These are phyloP conservation scores for Trichophyton rubrum DNA, from an alignment of 2,329 filamentous ascomycete genomes.

Conservation along the genomic window DNA sequence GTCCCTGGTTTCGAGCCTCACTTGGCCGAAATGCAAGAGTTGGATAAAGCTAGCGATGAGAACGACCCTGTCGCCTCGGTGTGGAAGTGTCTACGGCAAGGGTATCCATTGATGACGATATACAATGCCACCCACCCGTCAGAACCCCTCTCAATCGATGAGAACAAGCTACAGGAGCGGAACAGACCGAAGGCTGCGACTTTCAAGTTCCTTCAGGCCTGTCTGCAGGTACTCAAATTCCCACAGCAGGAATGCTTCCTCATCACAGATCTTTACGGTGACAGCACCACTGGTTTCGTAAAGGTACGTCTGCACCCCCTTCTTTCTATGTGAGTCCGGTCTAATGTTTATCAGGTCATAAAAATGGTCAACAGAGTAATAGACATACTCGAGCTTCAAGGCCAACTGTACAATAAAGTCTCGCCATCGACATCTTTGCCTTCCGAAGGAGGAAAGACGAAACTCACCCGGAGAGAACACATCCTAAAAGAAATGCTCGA, in stretches of 20 bases:
- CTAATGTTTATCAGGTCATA: constrained; percentile 48
- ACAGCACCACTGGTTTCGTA: constrained; percentile 93
- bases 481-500: constrained; percentile 85
- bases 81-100: constrained; percentile 75
- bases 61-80: constrained; percentile 79
- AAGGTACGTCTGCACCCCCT: constrained; percentile 47
- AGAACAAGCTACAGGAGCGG: constrained; percentile 49
- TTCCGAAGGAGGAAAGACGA: constrained; percentile 35
- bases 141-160: constrained; percentile 55
- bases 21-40: constrained; percentile 58
- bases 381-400: constrained; percentile 68
- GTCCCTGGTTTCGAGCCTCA: constrained; percentile 73
- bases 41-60: constrained; percentile 48
- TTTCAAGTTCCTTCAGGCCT: constrained; percentile 86
- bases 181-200: constrained; percentile 78
- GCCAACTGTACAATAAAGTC: constrained; percentile 56
- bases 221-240: constrained; percentile 68
- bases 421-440: constrained; percentile 41
- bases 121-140: constrained; percentile 74
- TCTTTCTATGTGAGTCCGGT: not conserved
- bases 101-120: constrained; percentile 71
- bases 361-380: constrained; percentile 87
- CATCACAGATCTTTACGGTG: constrained; percentile 79
- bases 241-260: constrained; percentile 76
- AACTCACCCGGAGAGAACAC: constrained; percentile 66